These are phyloP conservation scores for Agrocybe chaxingu DNA, from an alignment of 768 basidiomycete species.

Conservation along the genomic window DNA sequence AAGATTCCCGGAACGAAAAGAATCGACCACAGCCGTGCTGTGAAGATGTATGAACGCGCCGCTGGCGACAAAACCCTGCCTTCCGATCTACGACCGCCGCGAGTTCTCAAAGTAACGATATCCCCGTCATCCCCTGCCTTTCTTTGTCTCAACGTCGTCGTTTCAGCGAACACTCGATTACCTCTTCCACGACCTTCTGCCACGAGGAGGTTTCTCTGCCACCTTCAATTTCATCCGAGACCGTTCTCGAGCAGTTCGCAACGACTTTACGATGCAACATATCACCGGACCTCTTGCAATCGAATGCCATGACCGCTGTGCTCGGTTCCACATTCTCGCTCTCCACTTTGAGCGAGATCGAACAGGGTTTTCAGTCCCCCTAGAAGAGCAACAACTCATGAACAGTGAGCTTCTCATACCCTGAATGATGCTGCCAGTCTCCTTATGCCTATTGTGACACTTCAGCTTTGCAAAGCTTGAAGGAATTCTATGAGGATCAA, in stretches of 20 bases:
- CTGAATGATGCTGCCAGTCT: neutral
- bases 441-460: neutral
- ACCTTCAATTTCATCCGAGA: conserved; percentile 88
- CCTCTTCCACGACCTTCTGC: conserved; percentile 81
- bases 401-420: conserved; percentile 59
- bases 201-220: conserved; percentile 61
- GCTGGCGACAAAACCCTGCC: conserved; percentile 91
- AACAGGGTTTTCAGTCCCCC: conserved; percentile 52
- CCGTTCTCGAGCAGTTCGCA: conserved; percentile 84
- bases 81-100: conserved; percentile 87
- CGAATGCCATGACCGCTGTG: conserved; percentile 90
- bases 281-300: conserved; percentile 74
- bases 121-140: neutral
- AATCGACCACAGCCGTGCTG: conserved; percentile 83
- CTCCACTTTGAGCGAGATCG: conserved; percentile 64
- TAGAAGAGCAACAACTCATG: conserved; percentile 90
- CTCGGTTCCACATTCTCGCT: conserved; percentile 87
- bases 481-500: conserved; percentile 91
- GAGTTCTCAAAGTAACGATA: conserved; percentile 66
- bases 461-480: conserved; percentile 85
- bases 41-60: conserved; percentile 93
- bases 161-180: conserved; percentile 84
- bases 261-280: conserved; percentile 94
- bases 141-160: conserved; percentile 4
- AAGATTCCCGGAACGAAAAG: conserved; percentile 82